Evolutionary conservation across 176 grass and related monocot species (phyloP).

Genomic region (Bonia amplexicaulis): DNA sequence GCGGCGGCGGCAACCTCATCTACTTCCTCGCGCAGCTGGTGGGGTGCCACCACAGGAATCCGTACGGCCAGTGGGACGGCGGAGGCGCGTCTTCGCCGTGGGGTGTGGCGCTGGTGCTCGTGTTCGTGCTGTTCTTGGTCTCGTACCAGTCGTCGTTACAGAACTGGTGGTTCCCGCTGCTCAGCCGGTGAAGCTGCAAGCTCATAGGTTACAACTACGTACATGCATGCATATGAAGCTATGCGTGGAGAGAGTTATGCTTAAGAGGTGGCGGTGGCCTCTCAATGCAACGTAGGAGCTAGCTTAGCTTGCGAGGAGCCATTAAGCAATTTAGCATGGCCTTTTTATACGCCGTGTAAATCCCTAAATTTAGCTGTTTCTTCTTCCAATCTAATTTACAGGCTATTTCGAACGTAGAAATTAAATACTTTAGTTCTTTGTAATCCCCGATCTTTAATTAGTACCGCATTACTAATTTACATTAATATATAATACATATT

Average conservation of each 20-base stretch:
- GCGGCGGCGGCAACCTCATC: slow-evolving; percentile 12
- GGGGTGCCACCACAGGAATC: neutral
- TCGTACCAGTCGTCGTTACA: slow-evolving; percentile 75
- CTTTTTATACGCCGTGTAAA: neutral
- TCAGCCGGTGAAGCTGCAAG: slow-evolving; percentile 18
- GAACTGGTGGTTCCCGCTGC: slow-evolving; percentile 55
- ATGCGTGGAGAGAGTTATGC: neutral
- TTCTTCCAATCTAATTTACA: neutral
- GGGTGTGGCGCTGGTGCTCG: slow-evolving; percentile 68
- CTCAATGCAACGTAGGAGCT: neutral
- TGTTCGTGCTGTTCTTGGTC: slow-evolving; percentile 67
- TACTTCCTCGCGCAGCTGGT: slow-evolving; percentile 30
- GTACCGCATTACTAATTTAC: no score
- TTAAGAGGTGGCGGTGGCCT: neutral
- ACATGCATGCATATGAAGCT: neutral
- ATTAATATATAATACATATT: no score
- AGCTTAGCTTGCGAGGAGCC: neutral
- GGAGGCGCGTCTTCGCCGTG: slow-evolving; percentile 57
- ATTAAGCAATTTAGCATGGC: neutral
- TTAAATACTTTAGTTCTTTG: no score
- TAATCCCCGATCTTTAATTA: no score
- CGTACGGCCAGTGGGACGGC: slow-evolving; percentile 17
- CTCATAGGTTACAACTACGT: neutral
- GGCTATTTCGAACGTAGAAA: no score
- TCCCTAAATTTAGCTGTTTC: neutral